These are phyloP conservation scores for Huntiella abstrusa DNA, from an alignment of 2,329 filamentous ascomycete genomes.

Conservation along the genomic window DNA sequence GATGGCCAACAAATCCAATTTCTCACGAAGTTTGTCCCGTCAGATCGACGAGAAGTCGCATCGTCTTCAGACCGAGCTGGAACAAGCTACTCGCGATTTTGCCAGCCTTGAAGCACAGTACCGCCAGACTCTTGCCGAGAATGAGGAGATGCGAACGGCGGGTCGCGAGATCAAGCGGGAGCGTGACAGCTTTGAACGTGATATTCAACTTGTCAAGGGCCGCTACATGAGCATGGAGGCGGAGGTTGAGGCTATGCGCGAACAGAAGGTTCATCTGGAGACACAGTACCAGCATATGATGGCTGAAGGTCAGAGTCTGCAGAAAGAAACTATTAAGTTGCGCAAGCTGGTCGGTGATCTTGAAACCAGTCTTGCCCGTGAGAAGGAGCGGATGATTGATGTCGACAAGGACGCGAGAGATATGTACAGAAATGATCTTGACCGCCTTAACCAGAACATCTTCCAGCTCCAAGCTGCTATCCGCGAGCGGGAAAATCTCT, in stretches of 20 bases:
- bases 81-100: slow-evolving; percentile 29
- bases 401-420: slow-evolving; percentile 38
- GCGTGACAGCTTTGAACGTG: slow-evolving; percentile 21
- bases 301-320: slow-evolving; percentile 46
- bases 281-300: slow-evolving; percentile 48
- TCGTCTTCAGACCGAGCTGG: slow-evolving; percentile 48
- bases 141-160: slow-evolving; percentile 25
- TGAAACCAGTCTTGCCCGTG: slow-evolving; percentile 29
- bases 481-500: slow-evolving; percentile 49
- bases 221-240: slow-evolving; percentile 30
- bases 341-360: slow-evolving; percentile 28
- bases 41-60: slow-evolving; percentile 55
- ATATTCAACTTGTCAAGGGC: slow-evolving; percentile 20
- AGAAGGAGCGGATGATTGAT: slow-evolving; percentile 38
- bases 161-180: slow-evolving; percentile 26
- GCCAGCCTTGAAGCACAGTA: slow-evolving; percentile 33
- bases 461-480: slow-evolving; percentile 44
- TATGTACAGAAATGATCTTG: slow-evolving; percentile 28
- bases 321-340: slow-evolving; percentile 38
- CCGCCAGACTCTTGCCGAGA: slow-evolving; percentile 27
- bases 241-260: slow-evolving; percentile 37
- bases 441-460: slow-evolving; percentile 37
- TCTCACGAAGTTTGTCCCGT: slow-evolving; percentile 53
- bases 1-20: slow-evolving; percentile 60
- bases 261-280: slow-evolving; percentile 53